phyloP scores from a whole-genome alignment of 139 green algal genomes.

The Closterium sp. region DNA sequence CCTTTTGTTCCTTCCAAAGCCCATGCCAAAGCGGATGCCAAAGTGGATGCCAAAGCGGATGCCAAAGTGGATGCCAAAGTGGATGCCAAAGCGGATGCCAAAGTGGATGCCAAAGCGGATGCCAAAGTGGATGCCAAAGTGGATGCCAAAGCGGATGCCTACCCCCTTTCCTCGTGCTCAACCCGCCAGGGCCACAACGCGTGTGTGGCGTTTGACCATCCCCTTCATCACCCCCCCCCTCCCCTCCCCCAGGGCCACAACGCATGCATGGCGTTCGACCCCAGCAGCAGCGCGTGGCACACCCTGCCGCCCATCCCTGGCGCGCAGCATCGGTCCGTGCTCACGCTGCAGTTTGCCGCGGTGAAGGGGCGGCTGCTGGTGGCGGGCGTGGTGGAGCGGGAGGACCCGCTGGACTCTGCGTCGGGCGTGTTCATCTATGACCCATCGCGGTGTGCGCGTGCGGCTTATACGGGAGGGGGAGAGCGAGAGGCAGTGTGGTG shows the following conservation, averaged over 20 bases:
- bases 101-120: too few species aligned
- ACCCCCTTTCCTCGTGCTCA: background rate
- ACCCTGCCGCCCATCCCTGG: slow-evolving; percentile 33
- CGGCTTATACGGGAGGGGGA: too few species aligned
- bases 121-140: too few species aligned
- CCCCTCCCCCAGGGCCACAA: slow-evolving; percentile 10
- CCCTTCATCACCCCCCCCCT: too few species aligned
- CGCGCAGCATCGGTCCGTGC: slow-evolving; percentile 24
- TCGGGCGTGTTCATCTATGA: slow-evolving; percentile 24
- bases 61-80: too few species aligned
- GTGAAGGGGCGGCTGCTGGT: slow-evolving; percentile 25
- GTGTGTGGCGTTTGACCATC: too few species aligned
- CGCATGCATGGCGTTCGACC: slow-evolving; percentile 26
- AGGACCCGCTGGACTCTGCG: slow-evolving; percentile 5
- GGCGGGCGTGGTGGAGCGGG: slow-evolving; percentile 38
- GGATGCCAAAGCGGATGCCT: too few species aligned
- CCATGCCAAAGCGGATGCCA: too few species aligned
- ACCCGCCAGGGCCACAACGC: background rate
- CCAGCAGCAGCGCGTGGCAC: background rate
- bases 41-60: too few species aligned
- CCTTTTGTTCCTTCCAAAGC: too few species aligned
- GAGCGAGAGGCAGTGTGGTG: too few species aligned
- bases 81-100: too few species aligned
- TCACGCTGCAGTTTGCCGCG: slow-evolving; percentile 37
- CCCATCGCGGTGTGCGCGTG: background rate